phyloP scores from a whole-genome alignment of 2,329 filamentous ascomycete genomes.

The Sarocladium strictum region DNA sequence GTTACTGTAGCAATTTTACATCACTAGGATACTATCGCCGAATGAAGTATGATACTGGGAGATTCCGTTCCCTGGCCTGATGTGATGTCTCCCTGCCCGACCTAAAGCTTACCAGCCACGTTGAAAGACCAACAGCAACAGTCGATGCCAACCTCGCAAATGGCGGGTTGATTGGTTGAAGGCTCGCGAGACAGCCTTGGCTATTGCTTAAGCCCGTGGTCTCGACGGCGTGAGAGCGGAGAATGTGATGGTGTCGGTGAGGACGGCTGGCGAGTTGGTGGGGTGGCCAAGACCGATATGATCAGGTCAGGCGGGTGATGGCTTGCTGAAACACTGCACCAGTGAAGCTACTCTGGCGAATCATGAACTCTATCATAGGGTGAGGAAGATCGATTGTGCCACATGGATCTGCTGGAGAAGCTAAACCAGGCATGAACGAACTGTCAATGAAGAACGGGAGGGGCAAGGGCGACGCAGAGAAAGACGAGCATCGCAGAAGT shows the following conservation, averaged over 20 bases:
- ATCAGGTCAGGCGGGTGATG: conserved; percentile 1
- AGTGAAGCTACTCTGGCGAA: no score
- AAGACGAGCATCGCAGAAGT: neutral
- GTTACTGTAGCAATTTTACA: no score
- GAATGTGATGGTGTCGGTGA: neutral
- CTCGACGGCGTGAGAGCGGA: neutral
- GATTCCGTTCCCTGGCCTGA: no score
- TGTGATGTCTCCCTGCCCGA: neutral
- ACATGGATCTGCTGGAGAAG: no score
- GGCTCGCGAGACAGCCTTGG: neutral
- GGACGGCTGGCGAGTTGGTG: neutral
- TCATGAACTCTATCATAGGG: no score
- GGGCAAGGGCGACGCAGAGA: neutral
- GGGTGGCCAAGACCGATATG: neutral
- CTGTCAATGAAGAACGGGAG: neutral
- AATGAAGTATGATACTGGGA: no score
- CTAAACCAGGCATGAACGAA: neutral
- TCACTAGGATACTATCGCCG: no score
- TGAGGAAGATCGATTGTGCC: no score
- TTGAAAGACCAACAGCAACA: neutral
- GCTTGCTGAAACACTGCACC: neutral
- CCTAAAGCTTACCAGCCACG: no score
- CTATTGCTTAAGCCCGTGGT: conserved; percentile 4
- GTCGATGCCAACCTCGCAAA: neutral
- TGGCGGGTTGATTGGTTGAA: neutral